These are phyloP conservation scores for Debaryomyces prosopidis DNA, from an alignment of 805 yeast genomes.

Conservation along the genomic window DNA sequence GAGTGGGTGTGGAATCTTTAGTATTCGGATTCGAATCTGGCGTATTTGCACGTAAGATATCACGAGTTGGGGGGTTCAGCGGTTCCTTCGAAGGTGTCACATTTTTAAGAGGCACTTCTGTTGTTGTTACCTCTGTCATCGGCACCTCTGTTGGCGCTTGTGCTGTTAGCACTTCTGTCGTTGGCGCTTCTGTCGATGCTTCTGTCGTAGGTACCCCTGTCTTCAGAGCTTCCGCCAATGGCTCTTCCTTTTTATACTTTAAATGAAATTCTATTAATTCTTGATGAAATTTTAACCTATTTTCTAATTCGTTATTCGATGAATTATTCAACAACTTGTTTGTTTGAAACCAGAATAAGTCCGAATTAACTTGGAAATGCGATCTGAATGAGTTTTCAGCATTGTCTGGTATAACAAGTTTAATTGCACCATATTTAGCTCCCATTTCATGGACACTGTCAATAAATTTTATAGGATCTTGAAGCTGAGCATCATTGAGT, in stretches of 20 bases:
- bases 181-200: background rate
- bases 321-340: constrained; percentile 50
- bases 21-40: background rate
- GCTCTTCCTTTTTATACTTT: background rate
- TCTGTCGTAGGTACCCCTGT: background rate
- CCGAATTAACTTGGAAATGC: constrained; percentile 40
- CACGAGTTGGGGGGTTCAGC: background rate
- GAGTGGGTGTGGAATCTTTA: background rate
- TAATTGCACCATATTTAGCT: constrained; percentile 67
- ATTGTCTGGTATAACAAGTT: constrained; percentile 59
- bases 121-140: background rate
- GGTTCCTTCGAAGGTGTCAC: background rate
- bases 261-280: constrained; percentile 46
- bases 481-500: constrained; percentile 52
- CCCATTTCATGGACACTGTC: constrained; percentile 57
- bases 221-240: background rate
- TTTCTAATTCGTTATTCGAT: constrained; percentile 39
- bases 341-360: constrained; percentile 52
- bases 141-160: background rate
- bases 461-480: constrained; percentile 66
- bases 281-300: constrained; percentile 48
- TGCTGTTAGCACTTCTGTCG: background rate
- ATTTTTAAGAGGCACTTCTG: background rate
- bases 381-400: constrained; percentile 17
- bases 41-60: too few species aligned